Percentiles rank a stretch among this genome's conserved stretches.
These are phyloP conservation scores for Thielaviopsis ethacetica DNA, from an alignment of 2,329 filamentous ascomycete species.

Conservation along the genomic window DNA sequence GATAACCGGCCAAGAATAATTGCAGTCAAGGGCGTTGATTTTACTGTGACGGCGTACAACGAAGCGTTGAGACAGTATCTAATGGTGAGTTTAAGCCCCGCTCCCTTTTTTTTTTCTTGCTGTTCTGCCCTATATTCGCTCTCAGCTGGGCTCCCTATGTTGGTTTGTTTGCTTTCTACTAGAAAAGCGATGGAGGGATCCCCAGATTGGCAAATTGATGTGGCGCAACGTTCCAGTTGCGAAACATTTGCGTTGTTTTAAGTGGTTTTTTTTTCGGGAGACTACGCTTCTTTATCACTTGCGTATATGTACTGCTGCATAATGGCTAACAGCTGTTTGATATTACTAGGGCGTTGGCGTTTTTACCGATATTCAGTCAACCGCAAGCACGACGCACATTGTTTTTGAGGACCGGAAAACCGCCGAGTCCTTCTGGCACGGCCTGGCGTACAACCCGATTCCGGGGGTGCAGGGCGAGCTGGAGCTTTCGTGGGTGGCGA, in stretches of 20 bases:
- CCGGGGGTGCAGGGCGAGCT: constrained; percentile 45
- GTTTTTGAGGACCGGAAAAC: constrained; percentile 52
- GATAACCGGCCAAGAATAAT: constrained; percentile 62
- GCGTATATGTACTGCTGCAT: no score
- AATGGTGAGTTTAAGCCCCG: constrained; percentile 32
- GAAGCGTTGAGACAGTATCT: constrained; percentile 57
- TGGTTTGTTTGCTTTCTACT: no score
- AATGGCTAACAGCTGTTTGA: not conserved
- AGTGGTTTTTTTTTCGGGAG: no score
- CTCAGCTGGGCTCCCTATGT: no score
- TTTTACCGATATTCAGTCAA: constrained; percentile 39
- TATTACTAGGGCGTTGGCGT: constrained; percentile 39
- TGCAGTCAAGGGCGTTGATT: constrained; percentile 45
- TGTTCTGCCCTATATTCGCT: no score
- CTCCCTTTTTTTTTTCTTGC: no score
- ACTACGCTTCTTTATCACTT: no score
- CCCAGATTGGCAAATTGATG: no score
- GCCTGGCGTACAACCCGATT: constrained; percentile 38
- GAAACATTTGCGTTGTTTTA: no score
- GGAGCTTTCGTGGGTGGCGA: constrained; percentile 47
- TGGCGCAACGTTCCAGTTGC: no score
- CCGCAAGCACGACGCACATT: constrained; percentile 32
- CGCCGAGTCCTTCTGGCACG: constrained; percentile 52
- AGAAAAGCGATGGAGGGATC: no score
- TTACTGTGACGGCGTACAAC: constrained; percentile 44